Conservation (phyloP, 1,139 yeast genomes). For the Zhuliangozyma blackwelliae region DNA sequence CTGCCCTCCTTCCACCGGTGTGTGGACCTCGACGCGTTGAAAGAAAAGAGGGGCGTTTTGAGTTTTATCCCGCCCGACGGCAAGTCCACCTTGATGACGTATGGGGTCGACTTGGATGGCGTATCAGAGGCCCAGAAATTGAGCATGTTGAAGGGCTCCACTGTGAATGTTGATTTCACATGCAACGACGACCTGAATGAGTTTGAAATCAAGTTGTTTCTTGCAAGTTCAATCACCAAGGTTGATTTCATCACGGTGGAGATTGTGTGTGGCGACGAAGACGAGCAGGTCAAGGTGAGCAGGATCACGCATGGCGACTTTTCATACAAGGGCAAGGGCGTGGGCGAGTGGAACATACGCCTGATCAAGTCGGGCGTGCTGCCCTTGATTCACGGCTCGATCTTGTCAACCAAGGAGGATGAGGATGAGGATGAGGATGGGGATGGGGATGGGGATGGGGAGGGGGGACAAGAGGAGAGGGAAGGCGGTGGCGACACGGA, state of each 20-base stretch:
- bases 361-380: slow-evolving; percentile 59
- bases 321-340: slow-evolving; percentile 46
- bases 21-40: slow-evolving; percentile 47
- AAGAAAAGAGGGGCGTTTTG: slow-evolving; percentile 33
- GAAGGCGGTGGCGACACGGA: background rate
- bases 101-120: slow-evolving; percentile 50
- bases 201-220: slow-evolving; percentile 65
- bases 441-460: background rate
- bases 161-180: slow-evolving; percentile 56
- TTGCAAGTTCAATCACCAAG: slow-evolving; percentile 50
- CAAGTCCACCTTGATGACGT: slow-evolving; percentile 57
- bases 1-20: slow-evolving; percentile 60
- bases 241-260: slow-evolving; percentile 57
- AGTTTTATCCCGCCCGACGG: slow-evolving; percentile 92
- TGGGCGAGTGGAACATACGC: slow-evolving; percentile 71
- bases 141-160: slow-evolving; percentile 49
- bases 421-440: slow-evolving; percentile 1
- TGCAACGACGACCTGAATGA: slow-evolving; percentile 63
- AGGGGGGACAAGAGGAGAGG: slow-evolving; percentile 6
- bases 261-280: slow-evolving; percentile 29
- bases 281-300: slow-evolving; percentile 34
- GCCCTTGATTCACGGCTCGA: slow-evolving; percentile 63
- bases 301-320: slow-evolving; percentile 75
- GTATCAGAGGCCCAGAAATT: slow-evolving; percentile 14
- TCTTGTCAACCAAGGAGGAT: slow-evolving; percentile 13